Base-by-base conservation (phyloP, 768 basidiomycete species). In the Kwoniella dendrophila region DNA sequence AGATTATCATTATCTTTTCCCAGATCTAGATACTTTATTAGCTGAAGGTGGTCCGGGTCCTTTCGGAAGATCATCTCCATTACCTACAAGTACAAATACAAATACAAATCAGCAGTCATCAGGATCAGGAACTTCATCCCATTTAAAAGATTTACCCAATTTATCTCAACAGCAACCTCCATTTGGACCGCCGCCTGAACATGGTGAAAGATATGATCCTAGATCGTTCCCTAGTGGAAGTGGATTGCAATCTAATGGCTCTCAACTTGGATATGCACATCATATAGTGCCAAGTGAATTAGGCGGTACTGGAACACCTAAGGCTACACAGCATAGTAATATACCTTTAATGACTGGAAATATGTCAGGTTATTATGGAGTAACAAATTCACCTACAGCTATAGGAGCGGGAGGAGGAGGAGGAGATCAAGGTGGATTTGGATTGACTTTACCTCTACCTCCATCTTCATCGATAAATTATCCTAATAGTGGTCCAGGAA, bases 1-100 rank as follows among this genome's bases (percentile, higher is more conserved):
- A 10, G 30, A 56, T 36, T 74, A 71, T 45, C 45, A 62, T 12
- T 74, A 70, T 45, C 62, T 74, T 4, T 74, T 74, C 33, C 73
- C 73, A 0, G 65, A 74, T 59, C 56, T 74, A 14, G 69, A 67
- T 22, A 38, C 56, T 14, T 12, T 60, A 20, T 34, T 51, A 33
- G 43, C 43, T n/a, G 43, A 44, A 11, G 24, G 24, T 11, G 43
- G 24, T 33, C 32, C 32, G 30, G 20, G 27, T 5, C 11, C 18
- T 7, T 26, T 18, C 24, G n/a, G n/a, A 20, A 20, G 3, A 33
- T 16, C 49, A 16, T 30, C 16, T 3, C 16, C 18, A 16, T 14
- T 7, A 18, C 32, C 32, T 51, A 18, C 20, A 44, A n/a, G n/a
- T n/a, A n/a, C n/a, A n/a, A 11, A 20, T 20, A 20, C 41, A n/a